phyloP scores from a whole-genome alignment of 2,329 filamentous ascomycete genomes.

The Penicillium sp. region DNA sequence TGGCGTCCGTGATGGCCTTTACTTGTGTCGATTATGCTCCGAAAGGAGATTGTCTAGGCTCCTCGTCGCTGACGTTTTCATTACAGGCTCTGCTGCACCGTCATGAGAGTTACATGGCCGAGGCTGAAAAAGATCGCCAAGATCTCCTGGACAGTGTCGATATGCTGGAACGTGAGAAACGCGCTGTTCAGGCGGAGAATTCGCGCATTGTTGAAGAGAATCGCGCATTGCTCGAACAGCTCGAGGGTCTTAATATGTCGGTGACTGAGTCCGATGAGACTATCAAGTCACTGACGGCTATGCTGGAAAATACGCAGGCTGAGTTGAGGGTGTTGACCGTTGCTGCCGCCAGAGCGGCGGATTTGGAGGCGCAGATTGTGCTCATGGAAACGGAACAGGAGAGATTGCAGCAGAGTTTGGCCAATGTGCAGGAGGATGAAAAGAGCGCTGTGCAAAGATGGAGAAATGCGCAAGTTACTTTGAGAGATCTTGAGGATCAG shows the following conservation, averaged over 20 bases:
- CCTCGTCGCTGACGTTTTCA: slow-evolving; percentile 66
- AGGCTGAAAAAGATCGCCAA: slow-evolving; percentile 80
- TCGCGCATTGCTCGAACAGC: slow-evolving; percentile 71
- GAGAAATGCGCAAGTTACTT: slow-evolving; percentile 77
- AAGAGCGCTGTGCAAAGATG: slow-evolving; percentile 77
- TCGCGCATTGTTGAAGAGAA: slow-evolving; percentile 79
- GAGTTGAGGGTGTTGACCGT: slow-evolving; percentile 71
- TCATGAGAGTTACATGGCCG: slow-evolving; percentile 91
- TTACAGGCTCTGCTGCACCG: slow-evolving; percentile 84
- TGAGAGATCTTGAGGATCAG: slow-evolving; percentile 79
- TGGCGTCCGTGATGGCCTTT: slow-evolving; percentile 32
- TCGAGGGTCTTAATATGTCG: slow-evolving; percentile 79
- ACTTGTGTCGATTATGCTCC: slow-evolving; percentile 22
- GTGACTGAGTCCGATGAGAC: slow-evolving; percentile 76
- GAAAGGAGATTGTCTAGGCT: slow-evolving; percentile 18
- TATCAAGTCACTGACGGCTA: slow-evolving; percentile 72
- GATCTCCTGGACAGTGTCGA: slow-evolving; percentile 72
- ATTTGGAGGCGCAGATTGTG: slow-evolving; percentile 76
- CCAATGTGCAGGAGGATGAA: slow-evolving; percentile 69
- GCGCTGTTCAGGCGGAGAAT: slow-evolving; percentile 72
- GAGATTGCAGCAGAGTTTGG: slow-evolving; percentile 65
- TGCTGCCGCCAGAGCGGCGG: slow-evolving; percentile 70
- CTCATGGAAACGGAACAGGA: slow-evolving; percentile 80
- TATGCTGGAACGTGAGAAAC: slow-evolving; percentile 71
- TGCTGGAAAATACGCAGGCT: slow-evolving; percentile 72